A percentile compares a stretch with the other conserved stretches of the same genome.
Conservation (phyloP, 371 early-diverging fungal species). For the Capillidium rhysosporum region DNA sequence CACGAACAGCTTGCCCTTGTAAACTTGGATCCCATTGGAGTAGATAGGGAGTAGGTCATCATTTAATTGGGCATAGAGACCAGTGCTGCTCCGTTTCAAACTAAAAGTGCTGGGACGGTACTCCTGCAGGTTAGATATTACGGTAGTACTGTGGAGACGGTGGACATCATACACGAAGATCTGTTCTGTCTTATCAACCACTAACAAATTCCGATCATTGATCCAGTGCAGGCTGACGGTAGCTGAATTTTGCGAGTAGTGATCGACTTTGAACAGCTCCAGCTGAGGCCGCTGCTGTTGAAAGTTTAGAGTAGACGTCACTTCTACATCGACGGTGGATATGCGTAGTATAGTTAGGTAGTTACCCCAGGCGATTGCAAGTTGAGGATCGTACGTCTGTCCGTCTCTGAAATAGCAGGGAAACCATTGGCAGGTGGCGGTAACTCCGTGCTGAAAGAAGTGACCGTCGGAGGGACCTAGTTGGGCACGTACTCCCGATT, state of each 20-base stretch:
- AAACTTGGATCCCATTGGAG: background rate
- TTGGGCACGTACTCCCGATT: background rate
- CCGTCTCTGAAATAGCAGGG: conserved; percentile 6
- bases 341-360: conserved; percentile 32
- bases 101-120: background rate
- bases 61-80: background rate
- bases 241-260: background rate
- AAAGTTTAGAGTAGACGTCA: too few relatives aligned
- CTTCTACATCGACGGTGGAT: conserved; percentile 1
- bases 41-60: background rate
- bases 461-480: background rate
- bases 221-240: background rate
- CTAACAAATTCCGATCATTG: background rate
- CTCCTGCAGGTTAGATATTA: background rate
- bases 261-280: background rate
- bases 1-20: conserved; percentile 4
- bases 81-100: background rate
- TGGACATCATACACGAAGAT: background rate
- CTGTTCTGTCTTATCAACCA: background rate
- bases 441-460: background rate
- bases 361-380: conserved; percentile 42
- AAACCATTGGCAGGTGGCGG: background rate
- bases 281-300: background rate
- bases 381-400: conserved; percentile 15
- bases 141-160: background rate